phyloP scores from a whole-genome alignment of 2,329 filamentous ascomycete genomes.

The Fusarium pilosicola region DNA sequence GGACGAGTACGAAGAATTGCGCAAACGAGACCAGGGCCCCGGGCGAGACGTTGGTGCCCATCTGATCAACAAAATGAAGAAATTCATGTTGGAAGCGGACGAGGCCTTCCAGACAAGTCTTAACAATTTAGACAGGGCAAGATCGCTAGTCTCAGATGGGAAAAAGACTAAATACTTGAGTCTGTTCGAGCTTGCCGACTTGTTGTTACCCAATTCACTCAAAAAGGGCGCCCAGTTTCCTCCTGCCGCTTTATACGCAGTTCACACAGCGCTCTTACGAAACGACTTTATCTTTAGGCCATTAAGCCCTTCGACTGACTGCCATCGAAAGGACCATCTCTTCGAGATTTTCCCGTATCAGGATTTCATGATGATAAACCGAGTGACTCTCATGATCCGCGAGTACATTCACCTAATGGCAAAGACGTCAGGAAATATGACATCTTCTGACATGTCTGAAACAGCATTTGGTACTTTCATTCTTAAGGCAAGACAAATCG shows the following conservation, averaged over 20 bases:
- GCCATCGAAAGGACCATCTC: slow-evolving; percentile 61
- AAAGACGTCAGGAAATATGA: slow-evolving; percentile 26
- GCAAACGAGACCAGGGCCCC: slow-evolving; percentile 53
- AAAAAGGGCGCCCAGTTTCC: slow-evolving; percentile 54
- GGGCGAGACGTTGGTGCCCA: slow-evolving; percentile 54
- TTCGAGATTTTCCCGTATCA: slow-evolving; percentile 64
- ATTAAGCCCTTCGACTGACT: slow-evolving; percentile 59
- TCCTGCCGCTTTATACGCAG: slow-evolving; percentile 69
- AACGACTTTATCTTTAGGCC: slow-evolving; percentile 70
- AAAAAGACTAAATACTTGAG: slow-evolving; percentile 57
- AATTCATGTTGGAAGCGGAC: slow-evolving; percentile 57
- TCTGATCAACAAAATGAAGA: slow-evolving; percentile 59
- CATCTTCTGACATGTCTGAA: slow-evolving; percentile 25
- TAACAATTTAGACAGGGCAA: slow-evolving; percentile 58
- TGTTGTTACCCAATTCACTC: slow-evolving; percentile 52
- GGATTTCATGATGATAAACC: slow-evolving; percentile 45
- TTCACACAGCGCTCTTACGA: slow-evolving; percentile 71
- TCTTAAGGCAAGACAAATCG: slow-evolving; percentile 58
- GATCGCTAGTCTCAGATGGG: slow-evolving; percentile 52
- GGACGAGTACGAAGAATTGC: slow-evolving; percentile 48
- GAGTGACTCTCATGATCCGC: slow-evolving; percentile 48
- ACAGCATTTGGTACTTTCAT: slow-evolving; percentile 57
- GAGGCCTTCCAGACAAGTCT: slow-evolving; percentile 60
- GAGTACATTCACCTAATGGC: slow-evolving; percentile 42
- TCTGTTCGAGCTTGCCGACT: slow-evolving; percentile 61